Evolutionary conservation across 495 filamentous ascomycete species (phyloP), one percentile per base, ranked within the genome.

Genomic region (Astrocystis sublimbata): DNA sequence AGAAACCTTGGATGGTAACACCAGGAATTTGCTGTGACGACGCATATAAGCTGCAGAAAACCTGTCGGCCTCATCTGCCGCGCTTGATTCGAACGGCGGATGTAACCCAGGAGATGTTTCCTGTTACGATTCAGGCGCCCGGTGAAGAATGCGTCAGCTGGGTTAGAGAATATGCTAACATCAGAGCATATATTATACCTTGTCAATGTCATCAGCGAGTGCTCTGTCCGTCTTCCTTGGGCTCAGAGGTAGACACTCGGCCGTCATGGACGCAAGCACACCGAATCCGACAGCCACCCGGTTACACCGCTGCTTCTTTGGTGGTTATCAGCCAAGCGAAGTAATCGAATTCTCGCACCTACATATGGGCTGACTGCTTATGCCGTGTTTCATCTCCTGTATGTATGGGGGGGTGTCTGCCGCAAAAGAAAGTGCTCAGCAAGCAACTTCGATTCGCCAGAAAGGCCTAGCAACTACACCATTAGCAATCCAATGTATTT

Each of bases 21-120:
- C 53, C 15, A 23, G 23, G 23, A 30, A n/a, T 13, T 56, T 31
- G 52, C 35, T 42, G 53, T 36, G 23, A 30, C 38, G 28, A 56
- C 43, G 53, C 53, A 56, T 56, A 15, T 56, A 30, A 46, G 40
- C 42, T 58, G 54, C 41, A 46, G 41, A 30, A 42, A 30, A 31
- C 7, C n/a, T n/a, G 15, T 26, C 23, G 36, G 15, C 23, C 35
- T 56, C 23, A 10, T 56, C 7, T 8, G 15, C 9, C 4, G 19
- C 26, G 46, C 30, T 26, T 30, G 46, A 30, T 49, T 23, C 46
- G 46, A 49, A n/a, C 28, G 30, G 46, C n/a, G 49, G 35, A 23
- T 52, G 35, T 52, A 52, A 13, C 26, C 30, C n/a, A 7, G 49
- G 49, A 35, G 9, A 35, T 35, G 5, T 52, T 21, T 52, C 30